Evolutionary conservation across 331 rosid genomes (phyloP).

Genomic region (Rhamnella rubrinervis): DNA sequence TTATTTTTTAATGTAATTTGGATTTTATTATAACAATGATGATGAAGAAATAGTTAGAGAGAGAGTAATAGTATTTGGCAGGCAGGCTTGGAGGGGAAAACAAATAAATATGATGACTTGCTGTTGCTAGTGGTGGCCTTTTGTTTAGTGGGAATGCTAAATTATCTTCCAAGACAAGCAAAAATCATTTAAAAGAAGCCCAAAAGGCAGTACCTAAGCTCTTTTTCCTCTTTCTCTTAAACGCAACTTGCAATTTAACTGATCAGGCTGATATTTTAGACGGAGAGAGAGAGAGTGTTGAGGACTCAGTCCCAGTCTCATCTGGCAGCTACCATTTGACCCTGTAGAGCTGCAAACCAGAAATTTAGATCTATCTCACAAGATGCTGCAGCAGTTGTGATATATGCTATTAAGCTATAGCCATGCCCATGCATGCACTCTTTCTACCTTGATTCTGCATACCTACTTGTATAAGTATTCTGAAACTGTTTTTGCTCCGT

Average conservation of each 20-base stretch:
- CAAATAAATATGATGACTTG: constrained; percentile 1
- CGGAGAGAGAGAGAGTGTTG: too few relatives aligned
- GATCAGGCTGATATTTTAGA: too few relatives aligned
- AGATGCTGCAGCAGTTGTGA: too few relatives aligned
- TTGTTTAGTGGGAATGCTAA: constrained; percentile 31
- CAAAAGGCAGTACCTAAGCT: constrained; percentile 19
- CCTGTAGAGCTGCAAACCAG: too few relatives aligned
- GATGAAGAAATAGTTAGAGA: background rate
- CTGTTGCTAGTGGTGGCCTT: constrained; percentile 23
- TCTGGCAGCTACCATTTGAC: too few relatives aligned
- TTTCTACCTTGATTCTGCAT: too few relatives aligned
- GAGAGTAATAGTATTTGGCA: background rate
- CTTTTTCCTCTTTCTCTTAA: constrained; percentile 7
- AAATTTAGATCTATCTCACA: too few relatives aligned
- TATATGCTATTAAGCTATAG: too few relatives aligned
- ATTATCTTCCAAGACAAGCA: constrained; percentile 76
- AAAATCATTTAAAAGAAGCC: constrained; percentile 40
- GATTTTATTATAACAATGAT: background rate
- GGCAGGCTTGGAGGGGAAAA: constrained; percentile 15
- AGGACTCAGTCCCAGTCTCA: too few relatives aligned
- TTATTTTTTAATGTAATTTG: background rate
- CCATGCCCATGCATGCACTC: too few relatives aligned
- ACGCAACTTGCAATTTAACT: too few relatives aligned
- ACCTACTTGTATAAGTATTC: too few relatives aligned
- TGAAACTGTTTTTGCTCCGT: background rate